phyloP scores from a whole-genome alignment of 208 protist genomes.

The Novymonas esmeraldas region DNA sequence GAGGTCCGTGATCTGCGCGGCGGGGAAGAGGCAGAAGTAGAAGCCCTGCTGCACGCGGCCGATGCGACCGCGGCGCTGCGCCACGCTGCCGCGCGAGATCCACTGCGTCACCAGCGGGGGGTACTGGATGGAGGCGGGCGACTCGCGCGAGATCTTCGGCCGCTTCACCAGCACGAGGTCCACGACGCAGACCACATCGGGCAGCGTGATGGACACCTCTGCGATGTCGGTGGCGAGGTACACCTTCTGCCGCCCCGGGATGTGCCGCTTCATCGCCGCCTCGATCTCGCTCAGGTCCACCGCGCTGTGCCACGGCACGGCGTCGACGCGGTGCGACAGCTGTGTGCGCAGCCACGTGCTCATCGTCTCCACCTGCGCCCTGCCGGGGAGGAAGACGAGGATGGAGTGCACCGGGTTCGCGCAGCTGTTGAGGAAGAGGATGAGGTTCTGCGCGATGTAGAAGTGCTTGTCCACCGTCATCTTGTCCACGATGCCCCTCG shows the following conservation, averaged over 20 bases:
- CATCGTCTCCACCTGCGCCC: slow-evolving; percentile 70
- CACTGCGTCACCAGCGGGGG: slow-evolving; percentile 83
- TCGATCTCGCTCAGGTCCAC: slow-evolving; percentile 90
- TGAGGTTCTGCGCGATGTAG: slow-evolving; percentile 63
- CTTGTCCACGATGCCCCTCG: slow-evolving; percentile 49
- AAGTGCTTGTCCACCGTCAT: slow-evolving; percentile 63
- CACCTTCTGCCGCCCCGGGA: slow-evolving; percentile 88
- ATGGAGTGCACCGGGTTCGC: slow-evolving; percentile 71
- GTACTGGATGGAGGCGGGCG: slow-evolving; percentile 70
- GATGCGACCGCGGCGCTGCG: slow-evolving; percentile 82
- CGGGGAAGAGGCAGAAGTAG: slow-evolving; percentile 75
- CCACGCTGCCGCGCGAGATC: slow-evolving; percentile 66
- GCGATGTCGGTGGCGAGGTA: slow-evolving; percentile 85
- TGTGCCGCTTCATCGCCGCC: slow-evolving; percentile 80
- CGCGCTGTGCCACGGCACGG: slow-evolving; percentile 84
- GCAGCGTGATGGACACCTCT: slow-evolving; percentile 91
- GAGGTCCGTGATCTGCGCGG: slow-evolving; percentile 48
- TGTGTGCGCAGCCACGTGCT: slow-evolving; percentile 53
- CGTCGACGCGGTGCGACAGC: slow-evolving; percentile 64
- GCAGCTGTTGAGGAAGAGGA: slow-evolving; percentile 64
- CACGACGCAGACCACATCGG: slow-evolving; percentile 96
- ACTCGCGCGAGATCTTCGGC: slow-evolving; percentile 66
- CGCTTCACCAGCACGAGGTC: slow-evolving; percentile 92
- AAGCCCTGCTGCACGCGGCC: slow-evolving; percentile 87
- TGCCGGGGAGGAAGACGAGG: slow-evolving; percentile 95